A percentile compares a stretch with the other conserved stretches of the same genome.
Conservation (phyloP, 2,329 filamentous ascomycete genomes). For the Penicillium sp. region DNA sequence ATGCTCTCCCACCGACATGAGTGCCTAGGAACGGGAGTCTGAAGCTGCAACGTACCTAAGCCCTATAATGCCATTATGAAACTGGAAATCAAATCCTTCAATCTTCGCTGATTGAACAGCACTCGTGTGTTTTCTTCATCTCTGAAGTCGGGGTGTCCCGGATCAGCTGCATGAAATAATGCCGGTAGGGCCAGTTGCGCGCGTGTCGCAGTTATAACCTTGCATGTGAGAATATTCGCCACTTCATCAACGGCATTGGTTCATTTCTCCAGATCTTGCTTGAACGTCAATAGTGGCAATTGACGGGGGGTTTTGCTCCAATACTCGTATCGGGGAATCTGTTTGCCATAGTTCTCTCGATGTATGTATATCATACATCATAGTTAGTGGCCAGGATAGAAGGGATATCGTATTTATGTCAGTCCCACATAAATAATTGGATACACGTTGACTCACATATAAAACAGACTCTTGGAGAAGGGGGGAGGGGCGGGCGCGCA, state of each 20-base stretch:
- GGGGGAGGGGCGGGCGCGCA: no score
- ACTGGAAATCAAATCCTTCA: neutral
- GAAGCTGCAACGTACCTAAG: neutral
- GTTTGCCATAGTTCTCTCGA: neutral
- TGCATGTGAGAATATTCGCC: slow-evolving; percentile 5
- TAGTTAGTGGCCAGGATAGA: no score
- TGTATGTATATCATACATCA: no score
- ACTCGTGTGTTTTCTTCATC: neutral
- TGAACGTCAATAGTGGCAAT: neutral
- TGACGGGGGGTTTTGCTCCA: neutral
- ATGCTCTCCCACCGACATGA: neutral
- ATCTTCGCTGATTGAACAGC: neutral
- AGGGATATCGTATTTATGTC: no score
- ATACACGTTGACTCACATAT: slow-evolving; percentile 7
- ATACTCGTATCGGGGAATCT: neutral
- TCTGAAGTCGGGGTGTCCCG: slow-evolving; percentile 7
- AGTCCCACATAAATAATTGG: neutral
- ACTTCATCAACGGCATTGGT: neutral
- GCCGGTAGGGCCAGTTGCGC: neutral
- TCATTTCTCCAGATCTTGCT: neutral
- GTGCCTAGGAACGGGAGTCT: slow-evolving; percentile 5
- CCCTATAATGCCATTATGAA: slow-evolving; percentile 6
- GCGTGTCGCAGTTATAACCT: slow-evolving; percentile 1
- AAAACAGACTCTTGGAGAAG: slow-evolving; percentile 20
- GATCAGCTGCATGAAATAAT: slow-evolving; percentile 7